Evolutionary conservation across 2,329 filamentous ascomycete genomes (phyloP).

Genomic region (Daldinia sp.): DNA sequence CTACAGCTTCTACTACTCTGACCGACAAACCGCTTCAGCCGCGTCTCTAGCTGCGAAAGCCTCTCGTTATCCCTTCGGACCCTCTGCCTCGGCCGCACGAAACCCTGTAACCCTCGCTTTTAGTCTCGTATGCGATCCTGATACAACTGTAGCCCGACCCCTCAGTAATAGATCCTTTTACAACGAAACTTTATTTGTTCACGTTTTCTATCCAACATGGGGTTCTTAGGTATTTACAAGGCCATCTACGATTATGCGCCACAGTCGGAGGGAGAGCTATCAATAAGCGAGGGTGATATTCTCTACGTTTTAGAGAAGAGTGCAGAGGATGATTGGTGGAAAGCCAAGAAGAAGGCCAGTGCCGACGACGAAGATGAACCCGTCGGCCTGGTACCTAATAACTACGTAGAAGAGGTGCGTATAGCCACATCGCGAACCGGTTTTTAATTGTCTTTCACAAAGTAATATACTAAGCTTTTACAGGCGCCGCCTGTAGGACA

Average conservation of each 20-base stretch:
- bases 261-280: slow-evolving; percentile 86
- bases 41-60: not conserved
- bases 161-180: slow-evolving; percentile 11
- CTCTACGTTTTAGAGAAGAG: slow-evolving; percentile 90
- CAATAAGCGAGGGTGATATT: slow-evolving; percentile 86
- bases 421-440: slow-evolving; percentile 7
- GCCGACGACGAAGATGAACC: slow-evolving; percentile 91
- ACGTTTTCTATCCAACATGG: slow-evolving; percentile 68
- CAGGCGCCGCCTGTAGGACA: slow-evolving; percentile 74
- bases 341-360: slow-evolving; percentile 88
- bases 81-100: slow-evolving; percentile 4
- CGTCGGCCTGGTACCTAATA: slow-evolving; percentile 89
- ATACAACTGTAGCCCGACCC: slow-evolving; percentile 5
- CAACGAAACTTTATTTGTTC: not conserved
- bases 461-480: slow-evolving; percentile 57
- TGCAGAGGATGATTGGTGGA: slow-evolving; percentile 89
- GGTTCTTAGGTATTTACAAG: slow-evolving; percentile 90
- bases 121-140: slow-evolving; percentile 9
- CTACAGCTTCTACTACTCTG: not conserved
- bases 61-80: slow-evolving; percentile 3
- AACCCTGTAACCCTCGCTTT: slow-evolving; percentile 5
- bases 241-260: slow-evolving; percentile 94
- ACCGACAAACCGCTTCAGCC: slow-evolving; percentile 6
- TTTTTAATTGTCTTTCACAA: slow-evolving; percentile 54
- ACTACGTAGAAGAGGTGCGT: slow-evolving; percentile 93